Evolutionary conservation across 2,329 filamentous ascomycete species (phyloP), one percentile per base, ranked within the genome.

Genomic region (Hirsutella rhossiliensis): DNA sequence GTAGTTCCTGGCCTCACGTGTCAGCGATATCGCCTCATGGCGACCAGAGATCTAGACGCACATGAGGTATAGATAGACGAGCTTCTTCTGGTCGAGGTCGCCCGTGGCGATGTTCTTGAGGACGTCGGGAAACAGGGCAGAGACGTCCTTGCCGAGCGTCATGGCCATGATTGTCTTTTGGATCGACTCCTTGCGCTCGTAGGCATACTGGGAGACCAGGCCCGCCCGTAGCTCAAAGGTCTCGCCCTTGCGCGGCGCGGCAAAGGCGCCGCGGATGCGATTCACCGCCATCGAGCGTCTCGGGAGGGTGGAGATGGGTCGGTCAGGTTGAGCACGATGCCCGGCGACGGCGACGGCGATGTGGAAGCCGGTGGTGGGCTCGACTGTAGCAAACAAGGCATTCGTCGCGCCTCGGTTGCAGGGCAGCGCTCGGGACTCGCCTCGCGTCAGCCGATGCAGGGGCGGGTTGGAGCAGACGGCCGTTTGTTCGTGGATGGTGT

Each of bases 131-230:
- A 98, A 98, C 51, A 98, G 72, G 45, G 89, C 86, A 43, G 92
- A 98, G 47, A 98, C 92, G 68, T 98, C 92, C 67, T 98, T 98
- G 64, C 92, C 92, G 55, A 98, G 66, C 1, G 92, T 98, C 92
- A 98, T 98, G 62, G 92, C 89, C 89, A 97, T 97, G 69, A 98
- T 98, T 52, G 92, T 98, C 75, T 95, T 97, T 63, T 98, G 92
- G 56, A 98, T 98, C 20, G 92, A 86, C 72, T 98, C 92, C 67
- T 98, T 98, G 59, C 88, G 83, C 77, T 98, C 92, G 69, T 94
- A 96, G 48, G 92, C 92, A 83, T 97, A 98, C 71, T 98, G 92
- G 51, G 92, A 98, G 51, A 94, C 92, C 63, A 98, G 73, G 34
- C 92, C 92, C 51, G 90, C 87, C 63, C 92, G 84, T 67, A 98